Base-by-base conservation (phyloP, 1,139 yeast genomes). In the Magnusiomyces ingens region DNA sequence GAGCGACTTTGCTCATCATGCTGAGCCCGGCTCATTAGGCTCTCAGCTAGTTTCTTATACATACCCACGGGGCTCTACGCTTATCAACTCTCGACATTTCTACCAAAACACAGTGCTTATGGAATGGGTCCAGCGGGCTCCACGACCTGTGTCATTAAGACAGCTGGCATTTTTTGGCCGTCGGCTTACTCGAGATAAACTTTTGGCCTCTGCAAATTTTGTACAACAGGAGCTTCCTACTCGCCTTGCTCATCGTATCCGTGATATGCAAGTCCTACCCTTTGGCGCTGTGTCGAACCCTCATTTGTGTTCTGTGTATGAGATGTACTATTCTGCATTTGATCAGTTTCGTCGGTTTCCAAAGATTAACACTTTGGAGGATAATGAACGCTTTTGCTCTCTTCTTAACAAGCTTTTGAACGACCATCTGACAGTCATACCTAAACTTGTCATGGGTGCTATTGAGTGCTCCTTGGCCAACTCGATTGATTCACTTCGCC, bases 361-460 rank as follows among this genome's bases (percentile, higher is more conserved):
- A 1, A 70, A 77, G 43, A 84, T 91, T 59, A 74, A 76, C 32
- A 79, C 84, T 0, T 67, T 89, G 50, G 82, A 84, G 46, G 95
- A 89, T 53, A 91, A 91, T 65, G 83, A 80, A 41, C 70, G 71
- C 60, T 90, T 91, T 66, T 85, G 95, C 64, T 72, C 72, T 38
- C 76, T 81, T 45, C 73, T 90, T 55, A 76, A 80, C 37, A 73
- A 76, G 35, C 77, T 90, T 58, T 72, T 91, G 60, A 75, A 76
- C 19, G 91, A 85, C 67, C 96, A 91, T 69, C 75, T 88, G 49
- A 74, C 84, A 56, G 87, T 89, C 60, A 75, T 91, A 57, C 93
- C 97, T 0, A 93, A 90, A 65, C 74, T 91, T 58, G 85, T 91
- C 76, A 87, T 89, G 91, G 98, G 97, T 1, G 90, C 95, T 0